A percentile compares a stretch with the other conserved stretches of the same genome.
Conservation (phyloP, 2,329 filamentous ascomycete genomes). For the Lecanoromycetidae sp. region DNA sequence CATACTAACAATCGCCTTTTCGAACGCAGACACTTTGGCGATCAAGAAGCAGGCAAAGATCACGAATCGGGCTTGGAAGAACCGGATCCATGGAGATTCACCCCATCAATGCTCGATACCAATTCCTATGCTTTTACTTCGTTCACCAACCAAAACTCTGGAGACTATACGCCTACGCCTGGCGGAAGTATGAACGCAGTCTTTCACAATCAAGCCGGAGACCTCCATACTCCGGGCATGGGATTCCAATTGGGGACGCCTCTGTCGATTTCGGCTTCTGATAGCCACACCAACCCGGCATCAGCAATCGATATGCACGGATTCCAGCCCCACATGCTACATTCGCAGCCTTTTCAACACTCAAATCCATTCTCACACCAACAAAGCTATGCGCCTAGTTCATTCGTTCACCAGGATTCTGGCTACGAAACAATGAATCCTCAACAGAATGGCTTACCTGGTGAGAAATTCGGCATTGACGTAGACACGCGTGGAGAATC, state of each 20-base stretch:
- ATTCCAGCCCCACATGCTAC: slow-evolving; percentile 48
- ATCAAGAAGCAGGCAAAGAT: slow-evolving; percentile 50
- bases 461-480: slow-evolving; percentile 43
- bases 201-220: slow-evolving; percentile 72
- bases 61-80: slow-evolving; percentile 73
- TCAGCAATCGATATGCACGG: slow-evolving; percentile 52
- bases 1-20: slow-evolving; percentile 19
- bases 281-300: slow-evolving; percentile 50
- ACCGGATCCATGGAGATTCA: slow-evolving; percentile 75
- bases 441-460: slow-evolving; percentile 51
- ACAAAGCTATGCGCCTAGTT: slow-evolving; percentile 58
- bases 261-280: slow-evolving; percentile 60
- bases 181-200: slow-evolving; percentile 61
- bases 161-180: slow-evolving; percentile 80
- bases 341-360: slow-evolving; percentile 51
- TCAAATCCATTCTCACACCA: slow-evolving; percentile 54
- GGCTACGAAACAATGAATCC: slow-evolving; percentile 70
- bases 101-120: slow-evolving; percentile 76
- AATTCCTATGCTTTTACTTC: slow-evolving; percentile 68
- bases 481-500: slow-evolving; percentile 43
- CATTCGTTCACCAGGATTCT: slow-evolving; percentile 69
- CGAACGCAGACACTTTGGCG: slow-evolving; percentile 31
- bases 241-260: slow-evolving; percentile 67
- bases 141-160: slow-evolving; percentile 67
- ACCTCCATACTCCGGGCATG: slow-evolving; percentile 72